A percentile compares a stretch with the other conserved stretches of the same genome.
Conservation (phyloP, 2,329 filamentous ascomycete species). For the Karstenula rhodostoma region DNA sequence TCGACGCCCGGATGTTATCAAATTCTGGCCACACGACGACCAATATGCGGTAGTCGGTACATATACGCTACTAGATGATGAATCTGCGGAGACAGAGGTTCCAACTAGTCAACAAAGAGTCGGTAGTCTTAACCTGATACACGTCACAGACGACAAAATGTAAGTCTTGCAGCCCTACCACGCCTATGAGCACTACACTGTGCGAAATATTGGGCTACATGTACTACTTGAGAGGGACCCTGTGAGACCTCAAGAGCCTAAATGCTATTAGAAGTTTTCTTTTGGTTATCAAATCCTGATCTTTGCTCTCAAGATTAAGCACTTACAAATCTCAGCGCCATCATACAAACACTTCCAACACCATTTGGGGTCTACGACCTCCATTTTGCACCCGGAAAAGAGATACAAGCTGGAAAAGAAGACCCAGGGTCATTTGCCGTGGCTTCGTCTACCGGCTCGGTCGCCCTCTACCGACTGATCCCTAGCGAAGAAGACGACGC, state of each 20-base stretch:
- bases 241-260: too few species aligned
- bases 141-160: slow-evolving; percentile 62
- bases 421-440: slow-evolving; percentile 66
- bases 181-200: background rate
- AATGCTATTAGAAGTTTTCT: too few species aligned
- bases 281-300: too few species aligned
- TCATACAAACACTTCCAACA: slow-evolving; percentile 67
- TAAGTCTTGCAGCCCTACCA: slow-evolving; percentile 52
- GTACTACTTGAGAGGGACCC: background rate
- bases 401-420: background rate
- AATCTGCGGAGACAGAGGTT: slow-evolving; percentile 27
- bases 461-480: slow-evolving; percentile 68
- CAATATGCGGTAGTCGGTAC: slow-evolving; percentile 82
- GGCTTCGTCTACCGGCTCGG: slow-evolving; percentile 77
- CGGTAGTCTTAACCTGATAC: slow-evolving; percentile 76
- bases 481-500: background rate
- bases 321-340: slow-evolving; percentile 24
- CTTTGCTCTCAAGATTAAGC: background rate
- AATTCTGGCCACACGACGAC: slow-evolving; percentile 70
- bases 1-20: slow-evolving; percentile 79
- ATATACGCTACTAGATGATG: slow-evolving; percentile 64
- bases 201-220: background rate
- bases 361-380: slow-evolving; percentile 83
- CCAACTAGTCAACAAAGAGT: slow-evolving; percentile 68
- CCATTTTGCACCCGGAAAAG: slow-evolving; percentile 71